Percentiles rank a stretch among this genome's conserved stretches.
phyloP scores from a whole-genome alignment of 441 rosid species.

The Erodium moschatum region DNA sequence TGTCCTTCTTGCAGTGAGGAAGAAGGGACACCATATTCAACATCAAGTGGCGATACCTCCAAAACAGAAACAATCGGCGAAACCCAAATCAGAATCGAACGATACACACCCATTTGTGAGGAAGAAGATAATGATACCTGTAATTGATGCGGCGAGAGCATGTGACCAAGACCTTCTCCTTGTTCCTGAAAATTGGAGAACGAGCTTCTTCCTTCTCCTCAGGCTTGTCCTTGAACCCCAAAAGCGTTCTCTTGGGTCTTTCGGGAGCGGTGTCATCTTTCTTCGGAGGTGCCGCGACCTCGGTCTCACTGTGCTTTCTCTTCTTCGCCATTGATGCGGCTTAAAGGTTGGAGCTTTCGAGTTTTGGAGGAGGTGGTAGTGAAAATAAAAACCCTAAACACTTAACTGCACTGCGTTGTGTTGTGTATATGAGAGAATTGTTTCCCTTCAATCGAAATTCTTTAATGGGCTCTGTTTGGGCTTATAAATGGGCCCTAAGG shows the following conservation, averaged over 20 bases:
- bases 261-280: slow-evolving; percentile 50
- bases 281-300: slow-evolving; percentile 29
- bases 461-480: not conserved
- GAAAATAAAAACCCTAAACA: not conserved
- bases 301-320: slow-evolving; percentile 63
- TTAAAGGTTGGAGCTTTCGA: not conserved
- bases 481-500: not conserved
- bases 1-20: slow-evolving; percentile 94
- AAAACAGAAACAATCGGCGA: not conserved
- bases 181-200: slow-evolving; percentile 51
- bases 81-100: not conserved
- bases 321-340: slow-evolving; percentile 56
- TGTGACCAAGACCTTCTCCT: slow-evolving; percentile 84
- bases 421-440: not conserved
- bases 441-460: not conserved
- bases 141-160: slow-evolving; percentile 87
- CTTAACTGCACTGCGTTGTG: not conserved
- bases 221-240: slow-evolving; percentile 74
- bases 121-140: slow-evolving; percentile 35
- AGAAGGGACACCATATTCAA: slow-evolving; percentile 77
- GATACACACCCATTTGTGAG: not conserved
- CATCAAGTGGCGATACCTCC: slow-evolving; percentile 94
- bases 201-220: slow-evolving; percentile 30
- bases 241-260: slow-evolving; percentile 65
- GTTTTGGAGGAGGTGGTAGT: not conserved